These are phyloP conservation scores for Cordyceps javanica DNA, from an alignment of 2,329 filamentous ascomycete species.

Conservation along the genomic window DNA sequence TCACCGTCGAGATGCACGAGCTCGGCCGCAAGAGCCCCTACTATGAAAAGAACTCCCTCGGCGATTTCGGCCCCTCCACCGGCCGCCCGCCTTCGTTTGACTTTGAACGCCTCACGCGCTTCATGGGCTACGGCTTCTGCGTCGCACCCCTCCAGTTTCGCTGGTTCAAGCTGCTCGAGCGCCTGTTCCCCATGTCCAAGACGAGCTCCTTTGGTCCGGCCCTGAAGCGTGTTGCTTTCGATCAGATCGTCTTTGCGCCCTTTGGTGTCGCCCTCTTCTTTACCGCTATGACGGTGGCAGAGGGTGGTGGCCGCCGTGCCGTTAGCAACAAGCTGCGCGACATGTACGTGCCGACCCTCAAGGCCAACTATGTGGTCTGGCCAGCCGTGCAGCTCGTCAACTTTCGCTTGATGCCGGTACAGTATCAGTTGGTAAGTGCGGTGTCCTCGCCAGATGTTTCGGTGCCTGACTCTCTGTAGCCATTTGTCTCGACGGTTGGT, in stretches of 20 bases:
- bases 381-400: conserved; percentile 94
- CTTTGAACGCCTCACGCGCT: conserved; percentile 87
- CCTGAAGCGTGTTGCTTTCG: conserved; percentile 83
- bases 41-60: conserved; percentile 58
- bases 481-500: conserved; percentile 91
- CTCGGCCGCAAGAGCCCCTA: conserved; percentile 74
- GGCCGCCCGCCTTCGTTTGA: conserved; percentile 76
- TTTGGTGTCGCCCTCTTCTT: conserved; percentile 86
- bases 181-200: conserved; percentile 79
- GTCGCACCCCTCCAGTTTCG: conserved; percentile 95
- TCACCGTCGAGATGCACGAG: conserved; percentile 85
- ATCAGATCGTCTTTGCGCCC: conserved; percentile 90
- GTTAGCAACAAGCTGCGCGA: conserved; percentile 81
- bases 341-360: conserved; percentile 88
- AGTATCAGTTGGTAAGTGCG: conserved; percentile 83
- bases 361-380: conserved; percentile 95
- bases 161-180: conserved; percentile 86
- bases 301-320: conserved; percentile 79
- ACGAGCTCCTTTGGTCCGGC: conserved; percentile 67
- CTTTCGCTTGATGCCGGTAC: conserved; percentile 89
- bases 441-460: conserved; percentile 12
- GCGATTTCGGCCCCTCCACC: conserved; percentile 33
- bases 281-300: conserved; percentile 90
- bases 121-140: conserved; percentile 95
- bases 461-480: conserved; percentile 43